phyloP scores from a whole-genome alignment of 2,329 filamentous ascomycete species.

The Camillea tinctor region DNA sequence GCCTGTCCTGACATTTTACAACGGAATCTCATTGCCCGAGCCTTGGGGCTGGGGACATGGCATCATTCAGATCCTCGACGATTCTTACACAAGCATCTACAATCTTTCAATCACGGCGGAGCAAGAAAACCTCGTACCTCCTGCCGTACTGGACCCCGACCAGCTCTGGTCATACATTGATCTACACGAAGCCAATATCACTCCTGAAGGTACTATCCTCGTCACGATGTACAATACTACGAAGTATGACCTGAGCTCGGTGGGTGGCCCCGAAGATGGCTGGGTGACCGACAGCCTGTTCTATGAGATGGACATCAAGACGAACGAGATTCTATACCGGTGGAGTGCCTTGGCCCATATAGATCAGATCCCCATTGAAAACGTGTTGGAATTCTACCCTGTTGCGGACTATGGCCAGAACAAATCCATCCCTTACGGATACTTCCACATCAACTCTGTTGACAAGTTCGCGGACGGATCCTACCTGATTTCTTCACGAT shows the following conservation, averaged over 20 bases:
- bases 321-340: conserved; percentile 37
- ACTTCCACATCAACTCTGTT: conserved; percentile 30
- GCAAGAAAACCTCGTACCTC: conserved; percentile 13
- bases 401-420: conserved; percentile 19
- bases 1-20: conserved; percentile 32
- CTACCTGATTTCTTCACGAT: conserved; percentile 28
- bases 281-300: conserved; percentile 38
- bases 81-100: conserved; percentile 27
- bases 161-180: conserved; percentile 24
- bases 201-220: conserved; percentile 29
- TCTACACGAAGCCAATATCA: conserved; percentile 34
- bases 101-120: conserved; percentile 17
- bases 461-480: conserved; percentile 25
- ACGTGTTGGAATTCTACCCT: conserved; percentile 17
- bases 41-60: conserved; percentile 33
- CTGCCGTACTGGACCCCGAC: conserved; percentile 9
- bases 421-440: conserved; percentile 24
- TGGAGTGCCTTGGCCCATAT: conserved; percentile 41
- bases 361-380: conserved; percentile 30
- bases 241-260: conserved; percentile 28
- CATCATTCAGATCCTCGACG: conserved; percentile 31
- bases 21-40: conserved; percentile 24
- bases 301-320: conserved; percentile 42
- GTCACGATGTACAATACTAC: conserved; percentile 33
- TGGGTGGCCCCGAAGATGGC: conserved; percentile 33